Evolutionary conservation across 306 rosid species (phyloP).

Genomic region (Cicer cuneatum): DNA sequence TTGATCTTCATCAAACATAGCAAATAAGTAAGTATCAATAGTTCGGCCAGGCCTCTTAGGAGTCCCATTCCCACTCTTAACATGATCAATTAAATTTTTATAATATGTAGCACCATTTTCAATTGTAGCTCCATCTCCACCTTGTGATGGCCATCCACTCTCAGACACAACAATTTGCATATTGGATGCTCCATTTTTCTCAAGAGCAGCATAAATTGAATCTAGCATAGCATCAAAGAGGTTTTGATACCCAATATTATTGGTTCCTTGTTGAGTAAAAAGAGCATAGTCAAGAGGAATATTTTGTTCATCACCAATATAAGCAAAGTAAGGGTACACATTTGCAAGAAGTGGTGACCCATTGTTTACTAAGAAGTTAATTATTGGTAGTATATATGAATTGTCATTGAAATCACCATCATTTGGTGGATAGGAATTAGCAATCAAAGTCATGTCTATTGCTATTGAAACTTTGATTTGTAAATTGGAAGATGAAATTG

Average conservation of each 20-base stretch:
- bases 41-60: conserved; percentile 44
- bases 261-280: conserved; percentile 48
- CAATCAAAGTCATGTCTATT: conserved; percentile 43
- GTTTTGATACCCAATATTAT: conserved; percentile 54
- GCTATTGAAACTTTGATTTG: conserved; percentile 69
- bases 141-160: conserved; percentile 76
- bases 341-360: conserved; percentile 74
- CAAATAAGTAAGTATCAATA: conserved; percentile 53
- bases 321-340: conserved; percentile 62
- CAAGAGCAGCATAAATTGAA: conserved; percentile 60
- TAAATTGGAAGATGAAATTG: conserved; percentile 50
- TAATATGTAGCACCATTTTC: conserved; percentile 56
- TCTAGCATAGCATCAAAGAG: conserved; percentile 61
- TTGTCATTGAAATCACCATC: conserved; percentile 37
- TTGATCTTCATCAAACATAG: conserved; percentile 55
- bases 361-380: conserved; percentile 43
- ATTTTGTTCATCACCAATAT: background rate
- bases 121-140: conserved; percentile 42
- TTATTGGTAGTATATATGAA: conserved; percentile 50
- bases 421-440: conserved; percentile 54
- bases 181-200: conserved; percentile 48
- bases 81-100: conserved; percentile 57
- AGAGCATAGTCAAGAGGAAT: conserved; percentile 55
- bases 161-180: conserved; percentile 61
- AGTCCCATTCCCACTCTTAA: conserved; percentile 56